Base-by-base conservation (phyloP, 495 filamentous ascomycete genomes). In the Aspergillus funiculosus region DNA sequence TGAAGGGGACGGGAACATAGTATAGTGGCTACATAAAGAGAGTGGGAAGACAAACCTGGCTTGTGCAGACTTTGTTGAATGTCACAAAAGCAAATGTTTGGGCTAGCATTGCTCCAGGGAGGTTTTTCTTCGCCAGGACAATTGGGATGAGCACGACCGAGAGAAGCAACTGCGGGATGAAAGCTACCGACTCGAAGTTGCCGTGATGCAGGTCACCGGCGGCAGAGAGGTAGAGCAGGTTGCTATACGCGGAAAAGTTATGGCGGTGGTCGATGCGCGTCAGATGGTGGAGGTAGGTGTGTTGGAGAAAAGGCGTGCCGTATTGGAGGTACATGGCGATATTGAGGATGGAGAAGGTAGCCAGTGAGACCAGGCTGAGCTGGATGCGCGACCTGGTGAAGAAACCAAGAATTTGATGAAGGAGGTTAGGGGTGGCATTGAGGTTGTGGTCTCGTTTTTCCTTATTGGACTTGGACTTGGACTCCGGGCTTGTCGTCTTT, bases 1-100 rank as follows among this genome's bases (percentile, higher is more conserved):
- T 22, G 15, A 3, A 17, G 34, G 34, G 15, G 39, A 13, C 15
- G 1, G 26, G 25, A 22, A 39, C 0, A 39, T n/a, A 25, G 7
- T 24, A 11, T 5, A 5, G 9, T 21, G 10, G 14, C 4, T 13
- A 29, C 28, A 42, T 11, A 34, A 25, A 36, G 13, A 26, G 19
- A 24, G 5, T 20, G 10, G 9, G 19, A 36, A 30, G 14, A 59
- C 69, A 50, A 79, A 92, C 89, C 78, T 97, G 92, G 57, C 86
- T 91, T 1, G 92, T 98, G 75, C 90, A 95, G 13, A 98, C 92
- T 71, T 98, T 98, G 61, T 98, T 98, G 46, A 95, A 97, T 4
- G 87, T 81, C 5, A 97, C 92, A 64, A 98, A 98, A 0, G 92
- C 86, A 61, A 96, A 95, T 0, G 94, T 97, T 67, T 98, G 92